phyloP scores from a whole-genome alignment of 2,329 filamentous ascomycete species.

The Xylariales sp. region DNA sequence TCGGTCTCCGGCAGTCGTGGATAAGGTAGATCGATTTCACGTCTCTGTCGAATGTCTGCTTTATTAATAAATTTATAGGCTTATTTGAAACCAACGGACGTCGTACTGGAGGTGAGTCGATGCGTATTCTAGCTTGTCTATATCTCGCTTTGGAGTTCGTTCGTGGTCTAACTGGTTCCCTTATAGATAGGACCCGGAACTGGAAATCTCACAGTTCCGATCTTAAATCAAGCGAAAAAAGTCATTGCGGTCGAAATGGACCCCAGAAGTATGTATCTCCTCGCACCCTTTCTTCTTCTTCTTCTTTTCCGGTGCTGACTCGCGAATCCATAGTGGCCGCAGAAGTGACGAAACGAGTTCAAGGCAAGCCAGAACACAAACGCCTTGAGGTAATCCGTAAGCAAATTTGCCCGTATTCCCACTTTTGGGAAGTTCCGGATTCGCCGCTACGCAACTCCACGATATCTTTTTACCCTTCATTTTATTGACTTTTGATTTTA shows the following conservation, averaged over 20 bases:
- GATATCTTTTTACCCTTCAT: not conserved
- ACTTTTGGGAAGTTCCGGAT: not conserved
- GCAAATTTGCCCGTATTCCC: slow-evolving; percentile 3
- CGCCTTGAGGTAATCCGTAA: slow-evolving; percentile 79
- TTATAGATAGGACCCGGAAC: slow-evolving; percentile 79
- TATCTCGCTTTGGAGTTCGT: not conserved
- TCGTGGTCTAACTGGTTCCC: slow-evolving; percentile 4
- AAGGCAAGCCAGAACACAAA: slow-evolving; percentile 82
- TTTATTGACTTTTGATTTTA: not conserved
- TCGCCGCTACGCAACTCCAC: not conserved
- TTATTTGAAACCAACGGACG: slow-evolving; percentile 87
- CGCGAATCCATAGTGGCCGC: slow-evolving; percentile 72
- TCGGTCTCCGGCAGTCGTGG: slow-evolving; percentile 78
- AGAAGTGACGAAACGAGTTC: slow-evolving; percentile 83
- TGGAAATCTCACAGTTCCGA: slow-evolving; percentile 86
- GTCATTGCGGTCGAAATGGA: slow-evolving; percentile 87
- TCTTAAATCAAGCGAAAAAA: slow-evolving; percentile 87
- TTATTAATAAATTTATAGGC: slow-evolving; percentile 54
- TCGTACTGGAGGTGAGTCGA: slow-evolving; percentile 90
- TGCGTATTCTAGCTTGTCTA: not conserved
- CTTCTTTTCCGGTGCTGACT: slow-evolving; percentile 18
- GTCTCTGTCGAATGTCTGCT: too few species aligned
- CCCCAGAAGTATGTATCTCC: slow-evolving; percentile 69
- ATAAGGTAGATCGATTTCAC: slow-evolving; percentile 63
- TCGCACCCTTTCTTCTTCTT: not conserved